Evolutionary conservation across 768 basidiomycete genomes (phyloP).

Genomic region (Rhizopogon salebrosus): DNA sequence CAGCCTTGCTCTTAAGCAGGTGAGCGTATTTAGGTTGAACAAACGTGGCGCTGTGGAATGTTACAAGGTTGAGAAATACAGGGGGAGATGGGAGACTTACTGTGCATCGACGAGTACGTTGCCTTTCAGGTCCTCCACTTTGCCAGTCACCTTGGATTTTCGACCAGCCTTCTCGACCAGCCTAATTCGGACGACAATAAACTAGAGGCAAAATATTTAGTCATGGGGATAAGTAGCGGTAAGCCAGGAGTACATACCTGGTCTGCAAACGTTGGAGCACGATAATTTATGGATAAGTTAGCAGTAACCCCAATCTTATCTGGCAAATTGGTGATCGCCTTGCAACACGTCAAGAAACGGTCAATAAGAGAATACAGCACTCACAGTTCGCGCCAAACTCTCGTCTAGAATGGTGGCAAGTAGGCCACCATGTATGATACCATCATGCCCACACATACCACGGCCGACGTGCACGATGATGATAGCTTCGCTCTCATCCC

Average conservation of each 20-base stretch:
- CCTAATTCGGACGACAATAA: constrained; percentile 73
- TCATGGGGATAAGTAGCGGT: background rate
- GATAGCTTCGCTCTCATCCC: constrained; percentile 71
- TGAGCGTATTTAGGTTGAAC: constrained; percentile 88
- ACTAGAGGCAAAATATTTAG: constrained; percentile 40
- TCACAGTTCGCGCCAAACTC: constrained; percentile 70
- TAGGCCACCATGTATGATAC: constrained; percentile 90
- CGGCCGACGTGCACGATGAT: constrained; percentile 79
- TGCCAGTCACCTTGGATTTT: constrained; percentile 66
- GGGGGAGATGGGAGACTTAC: constrained; percentile 38
- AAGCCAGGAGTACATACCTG: constrained; percentile 42
- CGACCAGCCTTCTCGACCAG: constrained; percentile 69
- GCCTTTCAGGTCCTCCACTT: constrained; percentile 78
- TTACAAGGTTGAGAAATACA: background rate
- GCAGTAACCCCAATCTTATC: constrained; percentile 93
- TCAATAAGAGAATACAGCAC: constrained; percentile 17
- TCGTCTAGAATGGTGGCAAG: constrained; percentile 91
- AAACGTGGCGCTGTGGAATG: constrained; percentile 58
- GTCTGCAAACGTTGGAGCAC: constrained; percentile 84
- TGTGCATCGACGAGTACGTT: constrained; percentile 75
- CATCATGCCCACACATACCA: constrained; percentile 88
- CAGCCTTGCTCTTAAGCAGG: constrained; percentile 54
- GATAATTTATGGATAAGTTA: constrained; percentile 74
- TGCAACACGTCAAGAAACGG: background rate
- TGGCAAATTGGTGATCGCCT: constrained; percentile 86